Evolutionary conservation across 805 yeast species (phyloP).

Genomic region (Metschnikowia borealis): DNA sequence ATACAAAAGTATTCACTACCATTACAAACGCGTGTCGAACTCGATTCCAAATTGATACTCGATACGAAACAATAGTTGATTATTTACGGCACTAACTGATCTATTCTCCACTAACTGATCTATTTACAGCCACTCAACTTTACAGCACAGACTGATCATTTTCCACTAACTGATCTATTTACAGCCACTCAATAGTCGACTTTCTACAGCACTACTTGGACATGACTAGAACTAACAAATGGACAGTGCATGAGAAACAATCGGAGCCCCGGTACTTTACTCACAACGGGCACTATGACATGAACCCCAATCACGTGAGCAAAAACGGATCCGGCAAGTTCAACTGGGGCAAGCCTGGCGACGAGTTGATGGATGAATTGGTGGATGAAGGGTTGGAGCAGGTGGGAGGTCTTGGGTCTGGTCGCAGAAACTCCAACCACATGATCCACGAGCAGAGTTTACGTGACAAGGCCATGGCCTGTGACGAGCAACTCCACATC

Average conservation of each 20-base stretch:
- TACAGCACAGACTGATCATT: no score
- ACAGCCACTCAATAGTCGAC: no score
- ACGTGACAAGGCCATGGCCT: constrained; percentile 19
- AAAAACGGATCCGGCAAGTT: constrained; percentile 82
- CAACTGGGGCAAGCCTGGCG: constrained; percentile 85
- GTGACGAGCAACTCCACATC: constrained; percentile 8
- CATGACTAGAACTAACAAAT: constrained; percentile 78
- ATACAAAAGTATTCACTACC: no score
- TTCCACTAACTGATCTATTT: no score
- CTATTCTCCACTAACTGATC: no score
- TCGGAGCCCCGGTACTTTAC: constrained; percentile 71
- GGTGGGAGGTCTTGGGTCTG: constrained; percentile 18
- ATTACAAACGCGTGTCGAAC: no score
- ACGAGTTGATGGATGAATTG: constrained; percentile 59
- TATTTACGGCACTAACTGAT: no score
- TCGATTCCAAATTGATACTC: no score
- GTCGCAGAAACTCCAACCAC: constrained; percentile 41
- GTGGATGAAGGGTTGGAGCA: constrained; percentile 44
- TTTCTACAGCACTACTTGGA: no score
- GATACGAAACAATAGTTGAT: no score
- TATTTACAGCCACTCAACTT: no score
- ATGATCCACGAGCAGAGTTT: constrained; percentile 28
- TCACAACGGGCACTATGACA: constrained; percentile 64
- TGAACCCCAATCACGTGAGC: constrained; percentile 73
- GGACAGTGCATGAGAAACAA: constrained; percentile 62